Conservation (phyloP, 306 rosid species). For the Alnus rubra region DNA sequence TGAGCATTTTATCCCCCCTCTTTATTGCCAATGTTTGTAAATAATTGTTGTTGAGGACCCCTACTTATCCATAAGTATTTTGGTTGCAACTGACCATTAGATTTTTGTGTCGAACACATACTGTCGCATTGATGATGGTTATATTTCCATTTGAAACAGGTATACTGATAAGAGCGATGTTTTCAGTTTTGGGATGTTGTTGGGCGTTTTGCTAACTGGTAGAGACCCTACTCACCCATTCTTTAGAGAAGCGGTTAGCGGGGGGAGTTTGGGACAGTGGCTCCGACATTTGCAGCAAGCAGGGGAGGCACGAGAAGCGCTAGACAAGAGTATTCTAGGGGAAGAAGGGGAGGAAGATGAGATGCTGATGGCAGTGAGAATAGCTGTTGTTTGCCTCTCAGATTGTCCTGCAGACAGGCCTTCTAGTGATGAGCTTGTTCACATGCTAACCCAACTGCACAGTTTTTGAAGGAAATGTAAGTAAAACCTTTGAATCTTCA, state of each 20-base stretch:
- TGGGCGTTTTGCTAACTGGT: slow-evolving; percentile 77
- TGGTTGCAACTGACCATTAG: slow-evolving; percentile 6
- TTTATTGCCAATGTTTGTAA: neutral
- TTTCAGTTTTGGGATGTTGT: slow-evolving; percentile 87
- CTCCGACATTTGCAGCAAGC: slow-evolving; percentile 80
- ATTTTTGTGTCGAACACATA: neutral
- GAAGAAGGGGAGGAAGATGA: slow-evolving; percentile 97
- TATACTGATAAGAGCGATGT: slow-evolving; percentile 90
- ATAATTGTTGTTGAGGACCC: neutral
- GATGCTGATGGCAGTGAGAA: slow-evolving; percentile 94
- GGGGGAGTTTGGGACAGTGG: slow-evolving; percentile 90
- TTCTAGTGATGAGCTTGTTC: slow-evolving; percentile 97
- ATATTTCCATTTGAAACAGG: slow-evolving; percentile 50
- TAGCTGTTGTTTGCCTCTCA: slow-evolving; percentile 88
- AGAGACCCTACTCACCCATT: slow-evolving; percentile 80
- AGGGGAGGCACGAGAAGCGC: slow-evolving; percentile 76
- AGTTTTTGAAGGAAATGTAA: slow-evolving; percentile 64
- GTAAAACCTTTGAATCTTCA: slow-evolving; percentile 14
- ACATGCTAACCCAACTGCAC: slow-evolving; percentile 96
- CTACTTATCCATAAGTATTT: neutral
- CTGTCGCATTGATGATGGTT: slow-evolving; percentile 6
- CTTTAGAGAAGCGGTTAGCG: slow-evolving; percentile 73
- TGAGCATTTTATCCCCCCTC: neutral
- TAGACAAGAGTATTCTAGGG: slow-evolving; percentile 76
- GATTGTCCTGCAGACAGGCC: slow-evolving; percentile 90